Base-by-base conservation (phyloP, 495 filamentous ascomycete genomes). In the Aspergillus nidulans region DNA sequence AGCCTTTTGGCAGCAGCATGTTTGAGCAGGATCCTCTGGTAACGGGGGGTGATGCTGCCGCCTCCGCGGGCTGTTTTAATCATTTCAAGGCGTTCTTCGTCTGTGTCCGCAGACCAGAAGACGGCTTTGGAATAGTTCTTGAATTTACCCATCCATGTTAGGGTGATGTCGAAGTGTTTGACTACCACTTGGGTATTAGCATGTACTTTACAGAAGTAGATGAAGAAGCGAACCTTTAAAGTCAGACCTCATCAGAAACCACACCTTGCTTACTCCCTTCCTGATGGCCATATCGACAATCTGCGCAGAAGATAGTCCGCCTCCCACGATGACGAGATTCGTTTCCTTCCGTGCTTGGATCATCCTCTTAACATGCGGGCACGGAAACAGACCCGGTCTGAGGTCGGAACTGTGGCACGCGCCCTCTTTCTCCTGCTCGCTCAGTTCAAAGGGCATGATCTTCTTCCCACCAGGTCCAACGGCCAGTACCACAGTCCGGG, bases 61-160 rank as follows among this genome's bases (percentile, higher is more conserved):
- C 85, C 85, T 50, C 81, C 79, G 21, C 83, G 78, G 36, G 84
- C 84, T 2, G 66, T 63, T 47, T 74, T 67, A 43, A 85, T 69
- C 70, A 81, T 82, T 41, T 80, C 73, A 9, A 81, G 69, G 20
- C 82, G 77, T 61, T 85, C 82, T 57, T 83, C 77, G 42, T 82
- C 74, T 6, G 74, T 77, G 41, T 83, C 80, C 16, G 80, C 77
- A 7, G 77, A 78, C 81, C 82, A 86, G 60, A 86, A 87, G 2
- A 73, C 71, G 23, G 84, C 77, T 55, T 84, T 81, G 54, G 83
- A 76, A 62, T 72, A 76, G 64, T 85, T 86, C n/a, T 79, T 78
- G 60, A 81, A 86, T 56, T 87, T 87, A 23, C 81, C 81, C 65
- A 87, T 79, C 84, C 84, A 87, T 26, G 71, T 72, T 13, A 87